These are phyloP conservation scores for Fusarium mexicanum DNA, from an alignment of 2,329 filamentous ascomycete species.

Conservation along the genomic window DNA sequence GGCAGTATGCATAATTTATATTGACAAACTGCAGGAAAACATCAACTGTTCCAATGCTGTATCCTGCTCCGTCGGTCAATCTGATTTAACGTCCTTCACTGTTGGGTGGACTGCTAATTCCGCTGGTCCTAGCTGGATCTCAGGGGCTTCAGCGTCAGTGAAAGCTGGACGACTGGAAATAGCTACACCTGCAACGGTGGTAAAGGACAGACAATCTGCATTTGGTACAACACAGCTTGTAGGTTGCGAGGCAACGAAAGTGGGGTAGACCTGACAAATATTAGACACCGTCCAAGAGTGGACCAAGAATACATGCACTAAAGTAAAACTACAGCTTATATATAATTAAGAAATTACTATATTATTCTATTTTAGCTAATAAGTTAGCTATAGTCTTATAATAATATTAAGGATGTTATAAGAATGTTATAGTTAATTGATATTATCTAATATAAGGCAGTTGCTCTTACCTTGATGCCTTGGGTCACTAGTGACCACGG, in stretches of 20 bases:
- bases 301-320: not conserved
- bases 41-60: not conserved
- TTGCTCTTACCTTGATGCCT: no score
- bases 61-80: not conserved
- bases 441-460: no score
- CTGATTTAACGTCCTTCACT: not conserved
- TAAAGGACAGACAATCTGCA: not conserved
- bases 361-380: no score
- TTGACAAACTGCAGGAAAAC: not conserved
- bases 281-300: not conserved
- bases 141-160: not conserved
- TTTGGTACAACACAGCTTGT: not conserved
- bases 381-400: no score
- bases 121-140: not conserved
- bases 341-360: no score
- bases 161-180: not conserved
- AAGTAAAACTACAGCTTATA: no score
- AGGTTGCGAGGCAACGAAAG: not conserved
- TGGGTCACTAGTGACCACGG: no score
- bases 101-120: not conserved
- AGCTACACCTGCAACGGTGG: not conserved
- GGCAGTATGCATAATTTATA: not conserved
- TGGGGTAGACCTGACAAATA: not conserved
- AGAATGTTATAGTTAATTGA: no score
- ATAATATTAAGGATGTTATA: no score